A percentile compares a stretch with the other conserved stretches of the same genome.
phyloP scores from a whole-genome alignment of 176 grass and related monocot genomes.

The Phyllostachys edulis region DNA sequence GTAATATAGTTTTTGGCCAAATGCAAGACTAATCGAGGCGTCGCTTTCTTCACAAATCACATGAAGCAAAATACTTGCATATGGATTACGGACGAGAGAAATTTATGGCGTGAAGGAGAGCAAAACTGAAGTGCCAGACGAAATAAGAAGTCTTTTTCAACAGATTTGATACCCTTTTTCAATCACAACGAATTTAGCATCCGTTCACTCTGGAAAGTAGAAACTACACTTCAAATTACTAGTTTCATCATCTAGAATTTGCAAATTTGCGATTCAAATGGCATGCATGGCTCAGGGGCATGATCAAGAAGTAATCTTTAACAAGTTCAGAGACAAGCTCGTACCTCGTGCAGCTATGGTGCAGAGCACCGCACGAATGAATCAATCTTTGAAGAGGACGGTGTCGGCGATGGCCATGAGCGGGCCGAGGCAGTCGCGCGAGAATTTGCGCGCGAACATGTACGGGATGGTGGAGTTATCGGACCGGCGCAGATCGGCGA shows the following conservation, averaged over 20 bases:
- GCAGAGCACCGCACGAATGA: not conserved
- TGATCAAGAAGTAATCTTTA: not conserved
- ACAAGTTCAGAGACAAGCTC: not conserved
- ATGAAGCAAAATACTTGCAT: not conserved
- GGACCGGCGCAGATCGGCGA: constrained; percentile 43
- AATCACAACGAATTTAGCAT: not conserved
- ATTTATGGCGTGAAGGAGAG: not conserved
- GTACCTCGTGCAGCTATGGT: constrained; percentile 21
- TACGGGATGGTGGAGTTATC: constrained; percentile 37
- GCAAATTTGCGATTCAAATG: not conserved
- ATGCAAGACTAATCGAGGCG: not conserved
- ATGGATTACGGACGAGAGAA: not conserved
- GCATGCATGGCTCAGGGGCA: not conserved
- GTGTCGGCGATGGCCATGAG: constrained; percentile 63
- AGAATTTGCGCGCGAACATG: constrained; percentile 92
- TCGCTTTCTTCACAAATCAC: not conserved
- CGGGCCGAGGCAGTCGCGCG: constrained; percentile 61
- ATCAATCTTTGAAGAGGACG: constrained; percentile 71
- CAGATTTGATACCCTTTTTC: not conserved
- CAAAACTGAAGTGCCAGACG: not conserved
- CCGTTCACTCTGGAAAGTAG: not conserved
- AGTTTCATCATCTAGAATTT: not conserved
- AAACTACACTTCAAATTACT: not conserved
- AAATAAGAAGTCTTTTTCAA: not conserved
- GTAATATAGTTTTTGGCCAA: not conserved